Conservation (phyloP, 768 basidiomycete genomes). For the Clitopilus hobsonii region DNA sequence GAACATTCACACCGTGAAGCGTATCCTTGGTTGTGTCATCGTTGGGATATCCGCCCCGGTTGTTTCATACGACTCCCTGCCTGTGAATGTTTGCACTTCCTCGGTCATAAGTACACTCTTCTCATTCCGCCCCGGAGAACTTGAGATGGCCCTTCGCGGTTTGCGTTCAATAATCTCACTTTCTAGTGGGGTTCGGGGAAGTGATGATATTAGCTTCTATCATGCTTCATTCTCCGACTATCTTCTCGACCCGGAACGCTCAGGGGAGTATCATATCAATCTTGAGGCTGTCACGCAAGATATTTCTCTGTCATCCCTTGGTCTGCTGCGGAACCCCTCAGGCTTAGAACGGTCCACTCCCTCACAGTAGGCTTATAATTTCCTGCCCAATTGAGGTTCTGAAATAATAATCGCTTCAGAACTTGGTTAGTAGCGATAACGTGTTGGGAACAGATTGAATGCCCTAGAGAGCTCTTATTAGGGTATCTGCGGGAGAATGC, state of each 20-base stretch:
- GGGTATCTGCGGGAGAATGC: neutral
- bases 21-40: neutral
- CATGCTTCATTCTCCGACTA: neutral
- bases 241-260: neutral
- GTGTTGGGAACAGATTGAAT: neutral
- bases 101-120: neutral
- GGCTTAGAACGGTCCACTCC: neutral
- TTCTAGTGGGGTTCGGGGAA: neutral
- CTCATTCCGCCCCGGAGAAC: neutral
- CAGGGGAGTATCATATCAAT: neutral
- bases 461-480: neutral
- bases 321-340: neutral
- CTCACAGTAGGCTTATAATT: no score
- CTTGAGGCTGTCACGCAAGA: neutral
- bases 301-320: neutral
- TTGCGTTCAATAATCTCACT: neutral
- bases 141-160: neutral
- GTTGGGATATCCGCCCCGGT: neutral
- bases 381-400: no score
- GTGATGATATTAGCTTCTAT: neutral
- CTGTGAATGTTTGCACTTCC: neutral
- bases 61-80: neutral
- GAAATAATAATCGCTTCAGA: no score
- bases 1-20: neutral
- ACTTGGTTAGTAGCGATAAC: neutral